phyloP scores from a whole-genome alignment of 1,284 basidiomycete genomes.

The Cerrena zonata region DNA sequence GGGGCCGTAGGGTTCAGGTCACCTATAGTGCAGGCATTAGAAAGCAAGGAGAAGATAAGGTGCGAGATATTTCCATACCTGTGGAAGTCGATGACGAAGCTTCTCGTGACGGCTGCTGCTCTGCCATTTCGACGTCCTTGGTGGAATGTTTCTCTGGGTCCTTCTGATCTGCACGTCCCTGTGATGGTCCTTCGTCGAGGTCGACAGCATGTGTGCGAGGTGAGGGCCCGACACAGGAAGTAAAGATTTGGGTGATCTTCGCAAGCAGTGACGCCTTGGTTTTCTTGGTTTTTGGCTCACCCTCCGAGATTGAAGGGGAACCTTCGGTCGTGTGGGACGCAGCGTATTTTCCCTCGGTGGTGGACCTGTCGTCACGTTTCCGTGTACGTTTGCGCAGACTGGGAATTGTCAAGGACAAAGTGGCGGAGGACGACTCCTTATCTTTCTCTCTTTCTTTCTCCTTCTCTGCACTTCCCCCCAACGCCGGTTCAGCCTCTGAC shows the following conservation, averaged over 20 bases:
- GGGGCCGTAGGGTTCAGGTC: neutral
- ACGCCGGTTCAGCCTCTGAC: slow-evolving; percentile 8
- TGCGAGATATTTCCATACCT: slow-evolving; percentile 11
- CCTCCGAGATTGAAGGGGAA: slow-evolving; percentile 15
- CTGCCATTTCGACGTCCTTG: slow-evolving; percentile 18
- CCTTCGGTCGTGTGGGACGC: slow-evolving; percentile 25
- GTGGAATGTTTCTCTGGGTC: slow-evolving; percentile 23
- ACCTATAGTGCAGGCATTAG: neutral
- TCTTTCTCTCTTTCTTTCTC: slow-evolving; percentile 15
- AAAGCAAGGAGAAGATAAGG: neutral
- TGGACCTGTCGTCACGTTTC: slow-evolving; percentile 24
- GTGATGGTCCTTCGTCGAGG: slow-evolving; percentile 23
- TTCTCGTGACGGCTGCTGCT: slow-evolving; percentile 19
- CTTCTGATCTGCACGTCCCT: slow-evolving; percentile 15
- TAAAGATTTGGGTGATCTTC: slow-evolving; percentile 40
- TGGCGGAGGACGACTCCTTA: slow-evolving; percentile 14
- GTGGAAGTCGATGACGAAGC: slow-evolving; percentile 19
- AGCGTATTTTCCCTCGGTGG: slow-evolving; percentile 30
- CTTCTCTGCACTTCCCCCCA: slow-evolving; percentile 1
- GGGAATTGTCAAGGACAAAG: slow-evolving; percentile 16
- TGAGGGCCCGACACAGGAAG: slow-evolving; percentile 41
- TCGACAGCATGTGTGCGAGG: slow-evolving; percentile 35
- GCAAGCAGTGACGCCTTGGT: slow-evolving; percentile 39
- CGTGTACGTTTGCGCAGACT: slow-evolving; percentile 19
- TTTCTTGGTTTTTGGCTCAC: slow-evolving; percentile 24